Base-by-base conservation (phyloP, 140 eudicot species). In the Oenanthe javanica region DNA sequence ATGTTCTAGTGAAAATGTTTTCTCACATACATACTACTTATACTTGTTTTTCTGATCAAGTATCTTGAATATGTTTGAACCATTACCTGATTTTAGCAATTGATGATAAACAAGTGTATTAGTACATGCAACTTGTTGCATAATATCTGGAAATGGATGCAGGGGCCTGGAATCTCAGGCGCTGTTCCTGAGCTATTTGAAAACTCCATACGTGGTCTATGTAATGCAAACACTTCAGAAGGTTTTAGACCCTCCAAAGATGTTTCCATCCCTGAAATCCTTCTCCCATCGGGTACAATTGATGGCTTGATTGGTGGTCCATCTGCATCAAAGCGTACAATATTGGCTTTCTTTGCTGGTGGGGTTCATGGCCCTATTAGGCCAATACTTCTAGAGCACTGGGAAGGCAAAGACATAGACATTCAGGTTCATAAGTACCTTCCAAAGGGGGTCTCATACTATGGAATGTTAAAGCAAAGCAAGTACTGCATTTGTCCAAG, bases 281-380 rank as follows among this genome's bases (percentile, higher is more conserved):
- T 87, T 52, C 94, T 91, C 23, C 92, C 90, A 0, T 89, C 81
- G 1, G 98, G 94, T 16, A 89, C 88, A 11, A 86, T 89, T 19
- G 84, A 82, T 0, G 94, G 96, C 79, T 57, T 89, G 54, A 25
- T 91, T 7, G 82, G 86, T 21, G 96, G 95, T 12, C 97, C 96
- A 23, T 86, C 96, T 5, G 91, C 97, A 4, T 85, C 93, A 12
- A 83, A 79, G 46, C 88, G 98, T 1, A 88, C 90, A 18, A 74
- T 81, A 69, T 80, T 92, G 49, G 97, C 89, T 1, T 94, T 94
- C 86, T 94, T 92, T 80, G 98, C 98, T 9, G 98, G 98, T 0
- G 98, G 98, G 77, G 82, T 92, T 61, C 98, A 94, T 45, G 98
- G 98, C 54, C 97, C 98, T 31, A 84, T 94, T 9, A 89, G 98